Evolutionary conservation across 345 rosid genomes (phyloP).

Genomic region (Kandelia obovata): DNA sequence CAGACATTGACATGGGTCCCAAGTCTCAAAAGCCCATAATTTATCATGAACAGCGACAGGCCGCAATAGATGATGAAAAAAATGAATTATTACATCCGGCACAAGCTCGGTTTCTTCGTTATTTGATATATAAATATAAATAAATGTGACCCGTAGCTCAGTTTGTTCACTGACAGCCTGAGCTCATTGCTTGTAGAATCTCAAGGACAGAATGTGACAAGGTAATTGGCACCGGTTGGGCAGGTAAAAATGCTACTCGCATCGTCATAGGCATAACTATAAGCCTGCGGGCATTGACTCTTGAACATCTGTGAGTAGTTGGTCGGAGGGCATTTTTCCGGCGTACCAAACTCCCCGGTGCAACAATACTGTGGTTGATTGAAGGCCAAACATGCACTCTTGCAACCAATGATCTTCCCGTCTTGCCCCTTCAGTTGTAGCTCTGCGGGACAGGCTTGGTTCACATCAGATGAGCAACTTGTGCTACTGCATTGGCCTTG

Average conservation of each 20-base stretch:
- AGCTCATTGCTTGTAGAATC: no score
- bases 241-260: conserved; percentile 24
- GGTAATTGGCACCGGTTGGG: conserved; percentile 17
- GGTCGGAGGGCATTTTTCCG: conserved; percentile 23
- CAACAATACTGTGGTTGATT: conserved; percentile 36
- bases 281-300: conserved; percentile 25
- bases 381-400: conserved; percentile 36
- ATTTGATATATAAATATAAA: no score
- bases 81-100: no score
- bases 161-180: no score
- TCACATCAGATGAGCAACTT: conserved; percentile 27
- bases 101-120: no score
- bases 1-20: no score
- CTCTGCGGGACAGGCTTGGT: conserved; percentile 29
- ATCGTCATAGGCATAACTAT: conserved; percentile 39
- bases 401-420: conserved; percentile 31
- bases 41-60: no score
- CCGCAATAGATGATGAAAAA: no score
- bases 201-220: conserved; percentile 27
- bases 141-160: no score
- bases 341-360: conserved; percentile 15
- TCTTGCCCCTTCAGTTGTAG: conserved; percentile 23
- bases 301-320: conserved; percentile 29
- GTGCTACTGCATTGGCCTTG: conserved; percentile 7
- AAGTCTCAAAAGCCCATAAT: no score